Base-by-base conservation (phyloP, 148 eudicot genomes). In the Amaranthus palmeri region DNA sequence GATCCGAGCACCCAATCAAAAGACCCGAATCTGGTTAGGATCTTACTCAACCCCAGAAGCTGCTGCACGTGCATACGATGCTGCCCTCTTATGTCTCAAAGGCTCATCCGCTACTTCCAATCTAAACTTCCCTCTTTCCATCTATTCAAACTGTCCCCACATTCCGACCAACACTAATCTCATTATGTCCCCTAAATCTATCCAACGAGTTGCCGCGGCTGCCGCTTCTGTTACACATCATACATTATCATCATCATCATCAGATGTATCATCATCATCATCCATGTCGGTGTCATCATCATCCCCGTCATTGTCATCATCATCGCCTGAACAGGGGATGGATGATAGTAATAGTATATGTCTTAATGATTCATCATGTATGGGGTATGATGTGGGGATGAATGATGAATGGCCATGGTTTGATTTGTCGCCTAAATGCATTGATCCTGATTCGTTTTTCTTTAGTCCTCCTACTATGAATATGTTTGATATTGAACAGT, bases 1-100 rank as follows among this genome's bases (percentile, higher is more conserved):
- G 61, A 85, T 92, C 8, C 80, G 97, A 77, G 96, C 96, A 3
- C 97, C 97, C 3, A 90, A 85, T 36, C 96, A 88, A 14, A 92
- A 90, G 61, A 84, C 97, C 14, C 84, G 97, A 64, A 92, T 92
- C 40, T 92, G 96, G 97, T 75, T 92, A 9, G 97, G 97, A 41
- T 92, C 97, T 0, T 90, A 90, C 65, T 92, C 97, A 0, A 92
- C 96, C 2, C 77, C 97, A 0, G 97, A 92, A 54, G 97, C 96
- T 13, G 96, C 97, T 48, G 97, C 97, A 14, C 80, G 97, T 55
- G 97, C 97, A 52, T 92, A 92, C 64, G 97, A 92, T 72, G 97
- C 97, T 68, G 96, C 93, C 4, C 90, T 92, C 40, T 40, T 92
- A 13, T 92, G 97, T 77, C 97, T 92, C 36, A 86, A 86, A 69